Base-by-base conservation (phyloP, 768 basidiomycete species). In the Rhizopogon vulgaris region DNA sequence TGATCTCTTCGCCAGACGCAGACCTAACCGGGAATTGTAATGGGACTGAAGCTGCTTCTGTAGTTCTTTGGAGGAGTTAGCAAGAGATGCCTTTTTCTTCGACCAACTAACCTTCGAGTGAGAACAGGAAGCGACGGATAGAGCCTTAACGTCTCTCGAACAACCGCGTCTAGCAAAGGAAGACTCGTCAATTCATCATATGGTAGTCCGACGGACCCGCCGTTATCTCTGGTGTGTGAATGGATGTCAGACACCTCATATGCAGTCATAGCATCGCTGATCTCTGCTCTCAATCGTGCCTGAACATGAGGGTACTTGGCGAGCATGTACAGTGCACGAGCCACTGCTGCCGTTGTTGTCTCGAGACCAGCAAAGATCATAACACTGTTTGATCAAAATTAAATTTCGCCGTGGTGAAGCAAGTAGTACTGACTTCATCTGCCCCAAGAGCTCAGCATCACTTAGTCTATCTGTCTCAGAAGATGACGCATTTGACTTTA, bases 291-390 rank as follows among this genome's bases (percentile, higher is more conserved):
- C 28, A 77, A 59, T 41, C 59, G 70, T 6, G 69, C 64, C 58
- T 78, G 77, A 10, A 63, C 64, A 3, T 74, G 67, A 9, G 65
- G 66, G 43, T 72, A 67, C 9, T 53, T 49, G 2, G 73, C 61
- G 3, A 78, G 65, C 15, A 69, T 57, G 30, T 68, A 58, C 15
- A 79, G 47, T 14, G 60, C 68, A 1, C 71, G 66, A 10, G 69
- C 63, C 10, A 78, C 57, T 1, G 71, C 70, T 15, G 57, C 65
- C 9, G 76, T 73, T 0, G 76, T 77, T 0, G 75, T 77, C 54
- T 77, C 76, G 52, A 70, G 71, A 2, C 68, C 75, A 0, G 75
- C 75, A 42, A 74, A 70, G 10, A 70, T 65, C 71, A 51, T 69
- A 59, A n/a, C 60, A 49, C 34, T 66, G 28, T 30, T 30, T 30